Conservation (phyloP, 768 basidiomycete genomes). For the Podaxis pistillaris region DNA sequence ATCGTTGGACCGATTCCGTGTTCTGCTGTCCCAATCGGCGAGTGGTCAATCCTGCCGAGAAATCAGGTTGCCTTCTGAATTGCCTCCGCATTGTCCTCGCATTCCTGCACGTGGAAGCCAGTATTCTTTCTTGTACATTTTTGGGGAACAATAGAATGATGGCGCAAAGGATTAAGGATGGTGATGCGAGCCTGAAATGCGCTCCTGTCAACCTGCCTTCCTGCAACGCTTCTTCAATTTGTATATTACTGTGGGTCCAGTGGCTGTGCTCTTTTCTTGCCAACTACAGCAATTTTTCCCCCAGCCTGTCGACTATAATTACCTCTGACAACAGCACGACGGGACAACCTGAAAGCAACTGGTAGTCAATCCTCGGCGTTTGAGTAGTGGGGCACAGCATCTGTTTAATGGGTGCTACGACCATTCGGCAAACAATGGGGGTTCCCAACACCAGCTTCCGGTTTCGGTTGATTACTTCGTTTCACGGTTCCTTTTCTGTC, state of each 20-base stretch:
- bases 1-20: background rate
- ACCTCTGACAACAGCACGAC: background rate
- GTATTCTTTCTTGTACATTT: slow-evolving; percentile 2
- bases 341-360: background rate
- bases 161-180: slow-evolving; percentile 14
- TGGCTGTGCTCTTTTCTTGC: slow-evolving; percentile 19
- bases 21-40: background rate
- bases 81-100: background rate
- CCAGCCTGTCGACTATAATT: background rate
- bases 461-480: background rate
- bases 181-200: background rate
- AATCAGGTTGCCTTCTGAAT: background rate
- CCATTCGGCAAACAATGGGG: slow-evolving; percentile 5
- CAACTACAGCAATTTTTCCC: background rate
- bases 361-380: background rate
- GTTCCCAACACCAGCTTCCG: background rate
- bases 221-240: slow-evolving; percentile 14
- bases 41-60: background rate
- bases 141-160: slow-evolving; percentile 21
- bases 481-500: slow-evolving; percentile 2
- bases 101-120: background rate
- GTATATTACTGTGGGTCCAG: slow-evolving; percentile 25
- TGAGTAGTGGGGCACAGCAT: background rate
- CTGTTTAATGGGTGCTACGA: background rate
- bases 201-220: slow-evolving; percentile 2